Evolutionary conservation across 495 filamentous ascomycete genomes (phyloP).

Genomic region (Penicillium cosmopolitanum): DNA sequence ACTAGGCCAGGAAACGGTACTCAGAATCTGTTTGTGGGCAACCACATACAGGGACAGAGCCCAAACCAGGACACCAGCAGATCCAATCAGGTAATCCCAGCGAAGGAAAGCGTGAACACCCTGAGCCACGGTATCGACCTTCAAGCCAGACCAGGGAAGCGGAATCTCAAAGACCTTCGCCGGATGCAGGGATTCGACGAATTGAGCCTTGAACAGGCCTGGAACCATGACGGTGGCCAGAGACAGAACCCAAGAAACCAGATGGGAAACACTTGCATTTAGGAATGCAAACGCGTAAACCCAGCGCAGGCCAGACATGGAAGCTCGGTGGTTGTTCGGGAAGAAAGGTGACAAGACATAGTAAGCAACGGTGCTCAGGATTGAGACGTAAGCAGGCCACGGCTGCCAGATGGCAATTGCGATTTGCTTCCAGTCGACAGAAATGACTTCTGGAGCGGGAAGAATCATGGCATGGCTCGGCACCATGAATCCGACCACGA

Average conservation of each 20-base stretch:
- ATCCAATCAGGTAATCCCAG: constrained; percentile 62
- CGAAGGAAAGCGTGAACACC: constrained; percentile 58
- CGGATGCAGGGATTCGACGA: constrained; percentile 39
- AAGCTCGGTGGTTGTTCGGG: constrained; percentile 36
- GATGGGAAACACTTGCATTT: constrained; percentile 51
- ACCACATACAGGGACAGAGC: constrained; percentile 47
- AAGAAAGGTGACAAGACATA: constrained; percentile 40
- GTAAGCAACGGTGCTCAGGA: constrained; percentile 37
- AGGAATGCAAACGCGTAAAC: constrained; percentile 59
- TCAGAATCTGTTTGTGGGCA: constrained; percentile 42
- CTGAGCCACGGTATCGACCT: constrained; percentile 45
- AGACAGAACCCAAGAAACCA: constrained; percentile 50
- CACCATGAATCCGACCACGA: constrained; percentile 53
- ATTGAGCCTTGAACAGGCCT: constrained; percentile 36
- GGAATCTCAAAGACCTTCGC: constrained; percentile 43
- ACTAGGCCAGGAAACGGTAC: constrained; percentile 31
- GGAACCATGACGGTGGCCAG: constrained; percentile 43
- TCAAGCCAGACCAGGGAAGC: constrained; percentile 44
- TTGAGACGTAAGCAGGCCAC: constrained; percentile 56
- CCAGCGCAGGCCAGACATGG: constrained; percentile 48
- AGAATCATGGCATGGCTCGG: constrained; percentile 57
- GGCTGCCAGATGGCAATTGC: constrained; percentile 63
- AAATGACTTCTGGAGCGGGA: constrained; percentile 49
- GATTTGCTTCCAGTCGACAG: constrained; percentile 55
- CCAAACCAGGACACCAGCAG: constrained; percentile 57